Base-by-base conservation (phyloP, 2,329 filamentous ascomycete genomes). In the Xylaria sp. region DNA sequence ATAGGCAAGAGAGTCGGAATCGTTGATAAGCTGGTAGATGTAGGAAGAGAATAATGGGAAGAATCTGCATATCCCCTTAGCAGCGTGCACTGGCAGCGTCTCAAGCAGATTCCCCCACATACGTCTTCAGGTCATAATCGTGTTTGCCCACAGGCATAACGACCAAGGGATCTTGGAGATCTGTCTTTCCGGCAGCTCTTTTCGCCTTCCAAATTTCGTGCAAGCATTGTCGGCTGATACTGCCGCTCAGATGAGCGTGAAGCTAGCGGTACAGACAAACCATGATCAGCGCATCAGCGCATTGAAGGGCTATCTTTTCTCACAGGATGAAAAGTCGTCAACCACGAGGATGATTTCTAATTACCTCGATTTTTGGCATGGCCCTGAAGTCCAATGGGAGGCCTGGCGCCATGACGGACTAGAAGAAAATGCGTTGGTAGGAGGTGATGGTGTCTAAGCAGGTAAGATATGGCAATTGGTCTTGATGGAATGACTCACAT, bases 181-280 rank as follows among this genome's bases (percentile, higher is more conserved):
- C 68, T 2, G 85, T 80, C 19, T 76, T 67, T 4, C 78, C 75
- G 7, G 79, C 72, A 2, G 74, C 72, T 54, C 81, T 83, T 68
- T 86, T 89, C 50, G 71, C 70, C 44, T 74, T 63, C 89, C 90
- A 94, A 67, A 93, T 85, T 37, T 90, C 81, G 66, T 91, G 89
- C 1, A 94, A 82, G 56, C 84, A 87, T 64, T 84, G 74, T 26
- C 87, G 83, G 66, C 83, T 88, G 69, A 94, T 90, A 70, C 88
- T 91, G 48, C 90, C 90, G 39, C 85, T 90, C 41, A 94, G 79
- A 71, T 94, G 90, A 57, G 90, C 90, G 65, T 94, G 90, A 48
- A 93, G 81, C 87, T 92, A 44, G 43, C 9, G 34, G 22, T 39
- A 29, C 19, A 43, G 41, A 44, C 56, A 39, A 9, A 39, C 45